These are phyloP conservation scores for Cyclotella choctawhatcheeana DNA, from an alignment of 108 stramenopile genomes.

Conservation along the genomic window DNA sequence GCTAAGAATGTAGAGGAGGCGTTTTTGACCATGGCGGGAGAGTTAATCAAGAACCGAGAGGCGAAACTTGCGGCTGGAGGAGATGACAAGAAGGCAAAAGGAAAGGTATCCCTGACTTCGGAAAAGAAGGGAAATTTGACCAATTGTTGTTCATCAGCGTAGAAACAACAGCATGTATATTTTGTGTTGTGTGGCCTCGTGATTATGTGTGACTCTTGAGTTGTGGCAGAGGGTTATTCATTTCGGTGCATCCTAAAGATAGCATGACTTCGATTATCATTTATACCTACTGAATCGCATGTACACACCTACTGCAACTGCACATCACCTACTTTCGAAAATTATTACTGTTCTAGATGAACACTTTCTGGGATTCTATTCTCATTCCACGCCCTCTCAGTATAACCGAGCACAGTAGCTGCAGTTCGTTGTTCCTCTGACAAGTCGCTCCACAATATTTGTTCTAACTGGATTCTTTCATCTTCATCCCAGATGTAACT, in stretches of 20 bases:
- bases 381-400: slow-evolving; percentile 8
- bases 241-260: too few species aligned
- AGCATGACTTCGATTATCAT: too few species aligned
- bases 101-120: slow-evolving; percentile 60
- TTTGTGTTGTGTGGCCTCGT: background rate
- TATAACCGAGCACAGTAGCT: slow-evolving; percentile 28
- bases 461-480: slow-evolving; percentile 6
- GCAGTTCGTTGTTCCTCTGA: slow-evolving; percentile 5
- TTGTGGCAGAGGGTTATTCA: too few species aligned
- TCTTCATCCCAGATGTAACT: slow-evolving; percentile 6
- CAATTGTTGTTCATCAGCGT: slow-evolving; percentile 13
- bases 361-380: background rate
- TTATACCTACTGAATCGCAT: background rate
- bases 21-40: slow-evolving; percentile 97
- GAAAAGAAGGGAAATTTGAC: slow-evolving; percentile 46
- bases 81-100: slow-evolving; percentile 46
- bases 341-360: slow-evolving; percentile 24
- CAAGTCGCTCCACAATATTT: slow-evolving; percentile 8
- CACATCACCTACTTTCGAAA: background rate
- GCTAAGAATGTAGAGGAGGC: slow-evolving; percentile 98
- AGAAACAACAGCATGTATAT: too few species aligned
- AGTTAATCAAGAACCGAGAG: slow-evolving; percentile 90
- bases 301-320: background rate
- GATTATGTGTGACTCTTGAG: too few species aligned
- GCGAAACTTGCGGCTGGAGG: slow-evolving; percentile 51